phyloP scores from a whole-genome alignment of 768 basidiomycete species.

The Hemileccinum impolitum region DNA sequence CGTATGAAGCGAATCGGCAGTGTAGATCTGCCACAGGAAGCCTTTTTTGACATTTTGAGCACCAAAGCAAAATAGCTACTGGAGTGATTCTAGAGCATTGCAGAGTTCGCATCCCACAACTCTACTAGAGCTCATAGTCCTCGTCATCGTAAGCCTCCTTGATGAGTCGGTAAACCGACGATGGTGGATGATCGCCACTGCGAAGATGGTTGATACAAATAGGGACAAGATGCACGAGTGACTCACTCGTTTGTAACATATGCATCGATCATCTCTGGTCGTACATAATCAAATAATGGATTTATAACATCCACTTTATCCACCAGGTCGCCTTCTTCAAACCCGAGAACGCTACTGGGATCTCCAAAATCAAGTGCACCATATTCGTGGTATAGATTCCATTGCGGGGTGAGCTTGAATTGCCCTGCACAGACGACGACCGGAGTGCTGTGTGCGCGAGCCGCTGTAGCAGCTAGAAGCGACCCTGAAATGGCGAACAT shows the following conservation, averaged over 20 bases:
- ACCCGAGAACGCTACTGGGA: constrained; percentile 64
- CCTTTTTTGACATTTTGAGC: constrained; percentile 88
- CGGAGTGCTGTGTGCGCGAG: constrained; percentile 85
- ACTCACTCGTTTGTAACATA: constrained; percentile 97
- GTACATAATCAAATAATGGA: constrained; percentile 96
- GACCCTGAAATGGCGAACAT: constrained; percentile 90
- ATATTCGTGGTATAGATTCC: constrained; percentile 86
- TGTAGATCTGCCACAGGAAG: constrained; percentile 91
- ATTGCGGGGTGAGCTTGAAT: constrained; percentile 91
- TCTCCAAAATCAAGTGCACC: constrained; percentile 79
- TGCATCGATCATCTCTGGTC: constrained; percentile 87
- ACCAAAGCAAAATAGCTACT: constrained; percentile 42
- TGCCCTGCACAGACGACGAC: constrained; percentile 94
- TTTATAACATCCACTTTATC: constrained; percentile 92
- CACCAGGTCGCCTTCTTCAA: constrained; percentile 73
- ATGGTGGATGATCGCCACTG: constrained; percentile 95
- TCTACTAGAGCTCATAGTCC: constrained; percentile 66
- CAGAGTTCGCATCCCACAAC: not conserved
- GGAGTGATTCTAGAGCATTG: not conserved
- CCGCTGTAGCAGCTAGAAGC: constrained; percentile 80
- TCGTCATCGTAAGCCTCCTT: constrained; percentile 97
- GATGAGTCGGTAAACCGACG: constrained; percentile 86
- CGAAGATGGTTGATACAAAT: constrained; percentile 6
- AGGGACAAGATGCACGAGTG: constrained; percentile 6
- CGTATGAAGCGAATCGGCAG: constrained; percentile 84